Evolutionary conservation across 192 early-diverging fungal species (phyloP).

Genomic region (Coemansia sp.): DNA sequence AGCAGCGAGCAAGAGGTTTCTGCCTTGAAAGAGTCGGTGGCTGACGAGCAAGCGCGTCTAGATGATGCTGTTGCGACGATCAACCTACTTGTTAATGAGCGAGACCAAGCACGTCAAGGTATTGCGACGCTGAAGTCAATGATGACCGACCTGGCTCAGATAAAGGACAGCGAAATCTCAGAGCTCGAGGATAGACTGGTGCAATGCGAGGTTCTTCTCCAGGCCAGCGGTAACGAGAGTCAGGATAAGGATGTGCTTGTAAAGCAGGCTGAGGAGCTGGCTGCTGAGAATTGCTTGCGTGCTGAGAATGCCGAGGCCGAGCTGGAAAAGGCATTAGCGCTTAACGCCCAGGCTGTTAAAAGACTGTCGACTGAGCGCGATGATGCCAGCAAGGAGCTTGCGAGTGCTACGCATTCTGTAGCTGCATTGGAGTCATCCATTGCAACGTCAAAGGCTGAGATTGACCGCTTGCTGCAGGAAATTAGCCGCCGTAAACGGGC

Average conservation of each 20-base stretch:
- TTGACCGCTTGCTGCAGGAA: conserved; percentile 7
- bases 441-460: neutral
- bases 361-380: conserved; percentile 5
- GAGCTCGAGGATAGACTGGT: conserved; percentile 21
- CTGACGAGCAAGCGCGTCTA: neutral
- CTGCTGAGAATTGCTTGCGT: conserved; percentile 1
- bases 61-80: neutral
- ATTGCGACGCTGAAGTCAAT: conserved; percentile 36
- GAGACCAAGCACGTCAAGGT: conserved; percentile 9
- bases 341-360: neutral
- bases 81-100: conserved; percentile 11
- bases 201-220: conserved; percentile 17
- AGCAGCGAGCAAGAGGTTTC: neutral
- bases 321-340: neutral
- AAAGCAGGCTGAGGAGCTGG: conserved; percentile 9
- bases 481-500: conserved; percentile 3
- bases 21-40: neutral
- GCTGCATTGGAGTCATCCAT: conserved; percentile 1
- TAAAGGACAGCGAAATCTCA: conserved; percentile 38
- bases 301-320: conserved; percentile 8
- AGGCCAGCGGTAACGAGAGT: conserved; percentile 19
- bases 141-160: conserved; percentile 45
- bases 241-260: conserved; percentile 31
- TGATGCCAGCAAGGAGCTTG: conserved; percentile 5
- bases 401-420: neutral